These are phyloP conservation scores for Yarrowia porcina DNA, from an alignment of 805 yeast genomes.

Conservation along the genomic window DNA sequence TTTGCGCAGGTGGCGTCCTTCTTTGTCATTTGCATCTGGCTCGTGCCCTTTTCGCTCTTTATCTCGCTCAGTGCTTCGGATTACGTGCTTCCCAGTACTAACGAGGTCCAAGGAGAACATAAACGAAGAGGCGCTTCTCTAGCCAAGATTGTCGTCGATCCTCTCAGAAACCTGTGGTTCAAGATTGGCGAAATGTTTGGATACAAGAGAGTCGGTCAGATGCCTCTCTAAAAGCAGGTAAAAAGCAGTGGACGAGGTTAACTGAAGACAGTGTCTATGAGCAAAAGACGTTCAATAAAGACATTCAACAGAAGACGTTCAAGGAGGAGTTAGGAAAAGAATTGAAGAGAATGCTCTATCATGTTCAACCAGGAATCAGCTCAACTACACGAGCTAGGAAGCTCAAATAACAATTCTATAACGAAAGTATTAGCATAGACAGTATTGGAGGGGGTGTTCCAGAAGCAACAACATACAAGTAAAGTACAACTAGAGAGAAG, in stretches of 20 bases:
- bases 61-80: constrained; percentile 91
- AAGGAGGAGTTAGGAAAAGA: too few species aligned
- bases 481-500: too few species aligned
- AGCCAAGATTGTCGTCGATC: constrained; percentile 21
- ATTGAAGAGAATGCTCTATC: too few species aligned
- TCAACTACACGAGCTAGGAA: too few species aligned
- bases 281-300: too few species aligned
- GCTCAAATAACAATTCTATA: background rate
- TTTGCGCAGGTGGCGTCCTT: constrained; percentile 93
- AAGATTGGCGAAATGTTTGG: constrained; percentile 3
- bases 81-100: constrained; percentile 64
- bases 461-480: too few species aligned
- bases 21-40: constrained; percentile 91
- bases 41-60: constrained; percentile 87
- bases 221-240: too few species aligned
- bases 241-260: too few species aligned
- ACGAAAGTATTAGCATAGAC: background rate
- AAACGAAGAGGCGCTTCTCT: constrained; percentile 19
- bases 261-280: too few species aligned
- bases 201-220: constrained; percentile 6
- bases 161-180: constrained; percentile 1
- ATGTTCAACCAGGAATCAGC: too few species aligned
- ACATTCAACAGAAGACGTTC: too few species aligned
- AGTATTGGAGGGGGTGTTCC: too few species aligned
- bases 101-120: constrained; percentile 26